Conservation (phyloP, 768 basidiomycete genomes). For the Tylopilus subfusipes region DNA sequence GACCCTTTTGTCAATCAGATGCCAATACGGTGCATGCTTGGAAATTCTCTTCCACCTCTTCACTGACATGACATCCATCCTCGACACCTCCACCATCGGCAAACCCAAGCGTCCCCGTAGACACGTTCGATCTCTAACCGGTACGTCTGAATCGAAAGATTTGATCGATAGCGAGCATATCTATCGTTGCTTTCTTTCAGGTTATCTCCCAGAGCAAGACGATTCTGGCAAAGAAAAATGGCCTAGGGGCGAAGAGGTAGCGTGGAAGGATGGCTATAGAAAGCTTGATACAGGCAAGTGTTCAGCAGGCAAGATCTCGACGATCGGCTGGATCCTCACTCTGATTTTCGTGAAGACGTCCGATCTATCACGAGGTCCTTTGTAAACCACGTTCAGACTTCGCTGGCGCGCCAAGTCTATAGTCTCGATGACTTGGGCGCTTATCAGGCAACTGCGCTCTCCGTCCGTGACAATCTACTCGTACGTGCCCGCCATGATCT, state of each 20-base stretch:
- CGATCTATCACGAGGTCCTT: conserved; percentile 66
- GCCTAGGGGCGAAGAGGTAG: conserved; percentile 75
- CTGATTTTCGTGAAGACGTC: conserved; percentile 41
- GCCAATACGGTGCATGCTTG: neutral
- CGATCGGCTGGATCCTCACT: conserved; percentile 1
- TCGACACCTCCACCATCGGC: conserved; percentile 66
- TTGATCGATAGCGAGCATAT: neutral
- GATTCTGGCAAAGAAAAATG: conserved; percentile 77
- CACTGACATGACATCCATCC: conserved; percentile 54
- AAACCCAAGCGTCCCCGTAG: conserved; percentile 48
- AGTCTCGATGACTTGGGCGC: conserved; percentile 84
- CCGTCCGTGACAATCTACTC: conserved; percentile 84
- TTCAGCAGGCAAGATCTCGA: neutral
- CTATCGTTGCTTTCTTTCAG: conserved; percentile 37
- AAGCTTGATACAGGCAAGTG: conserved; percentile 51
- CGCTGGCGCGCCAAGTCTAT: conserved; percentile 86
- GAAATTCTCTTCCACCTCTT: neutral
- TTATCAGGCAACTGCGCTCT: conserved; percentile 88
- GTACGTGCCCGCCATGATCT: conserved; percentile 37
- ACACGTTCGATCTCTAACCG: conserved; percentile 68
- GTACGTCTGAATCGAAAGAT: conserved; percentile 31
- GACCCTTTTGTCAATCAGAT: neutral
- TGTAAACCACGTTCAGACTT: conserved; percentile 83
- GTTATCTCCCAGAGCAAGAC: conserved; percentile 76
- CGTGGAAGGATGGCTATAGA: conserved; percentile 65